Evolutionary conservation across 768 basidiomycete species (phyloP), one percentile per base, ranked within the genome.

Genomic region (Amanita phalloides): DNA sequence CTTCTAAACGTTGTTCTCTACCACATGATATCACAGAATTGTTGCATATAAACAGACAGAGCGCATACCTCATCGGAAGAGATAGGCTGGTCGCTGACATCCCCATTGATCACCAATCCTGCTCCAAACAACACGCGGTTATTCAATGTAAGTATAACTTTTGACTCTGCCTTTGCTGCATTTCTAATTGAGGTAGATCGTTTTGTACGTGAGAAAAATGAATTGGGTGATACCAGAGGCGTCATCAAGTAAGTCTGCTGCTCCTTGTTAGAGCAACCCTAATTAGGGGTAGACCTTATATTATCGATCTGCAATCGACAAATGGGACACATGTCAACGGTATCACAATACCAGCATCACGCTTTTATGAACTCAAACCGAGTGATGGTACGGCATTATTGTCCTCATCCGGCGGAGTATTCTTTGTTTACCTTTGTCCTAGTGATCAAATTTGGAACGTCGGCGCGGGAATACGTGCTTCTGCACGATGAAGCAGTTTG

Each of bases 241-340:
- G 68, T 75, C 4, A 78, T 90, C 42, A 99, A 98, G 95, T 95
- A 45, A 41, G 89, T 75, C 11, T 2, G 36, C 11, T 20, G 14
- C 38, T 21, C 8, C 13, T 37, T 23, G 28, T n/a, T 17, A 42
- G 44, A 28, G 25, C 20, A 36, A 47, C 32, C 32, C 37, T 41
- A 42, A 41, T 43, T 6, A 33, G 41, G 28, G 6, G 37, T 33
- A 98, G 93, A 62, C 93, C 96, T 1, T 99, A 93, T 65, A 79
- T 99, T 46, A 96, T 99, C 54, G 96, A 99, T 68, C 79, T 99
- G 7, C 94, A 99, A 59, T 96, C 93, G n/a, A 97, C 96, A 2
- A 99, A 99, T 62, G 84, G 89, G 2, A 98, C 96, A 0, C 75
- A 79, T 58, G 95, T 99, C 43, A 98, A 98, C 60, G 90, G 84